Evolutionary conservation across 805 yeast species (phyloP).

Genomic region (Myxozyma melibiosi): DNA sequence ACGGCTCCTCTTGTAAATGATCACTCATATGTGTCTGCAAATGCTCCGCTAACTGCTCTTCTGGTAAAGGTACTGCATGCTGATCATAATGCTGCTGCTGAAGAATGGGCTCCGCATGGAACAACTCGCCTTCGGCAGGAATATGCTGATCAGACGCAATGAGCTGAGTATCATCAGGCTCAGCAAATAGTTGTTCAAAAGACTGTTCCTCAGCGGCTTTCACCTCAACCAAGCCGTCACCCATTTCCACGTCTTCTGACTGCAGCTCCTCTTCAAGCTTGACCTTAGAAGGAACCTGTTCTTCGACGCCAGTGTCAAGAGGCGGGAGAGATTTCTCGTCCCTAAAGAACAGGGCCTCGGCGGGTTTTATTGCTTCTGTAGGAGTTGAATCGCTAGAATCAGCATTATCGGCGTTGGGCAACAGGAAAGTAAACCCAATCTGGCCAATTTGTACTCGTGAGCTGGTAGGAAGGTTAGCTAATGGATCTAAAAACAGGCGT

Average conservation of each 20-base stretch:
- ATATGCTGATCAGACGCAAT: conserved; percentile 1
- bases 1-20: conserved; percentile 10
- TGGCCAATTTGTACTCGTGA: conserved; percentile 85
- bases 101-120: background rate
- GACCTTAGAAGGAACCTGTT: conserved; percentile 8
- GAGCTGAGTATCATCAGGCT: background rate
- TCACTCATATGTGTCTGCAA: too few relatives aligned
- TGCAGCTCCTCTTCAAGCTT: background rate
- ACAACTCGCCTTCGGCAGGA: background rate
- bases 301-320: conserved; percentile 1
- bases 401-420: conserved; percentile 59
- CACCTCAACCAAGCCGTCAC: background rate
- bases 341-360: conserved; percentile 31
- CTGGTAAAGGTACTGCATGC: background rate
- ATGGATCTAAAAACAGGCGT: background rate
- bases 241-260: background rate
- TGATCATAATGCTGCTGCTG: background rate
- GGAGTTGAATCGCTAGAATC: conserved; percentile 12
- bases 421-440: conserved; percentile 80
- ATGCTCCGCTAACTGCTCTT: background rate
- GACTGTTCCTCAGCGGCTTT: background rate
- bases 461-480: conserved; percentile 14
- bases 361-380: conserved; percentile 28
- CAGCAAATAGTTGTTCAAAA: conserved; percentile 9
- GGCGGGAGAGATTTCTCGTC: conserved; percentile 17